Base-by-base conservation (phyloP, 495 filamentous ascomycete genomes). In the Neohortaea acidophila region DNA sequence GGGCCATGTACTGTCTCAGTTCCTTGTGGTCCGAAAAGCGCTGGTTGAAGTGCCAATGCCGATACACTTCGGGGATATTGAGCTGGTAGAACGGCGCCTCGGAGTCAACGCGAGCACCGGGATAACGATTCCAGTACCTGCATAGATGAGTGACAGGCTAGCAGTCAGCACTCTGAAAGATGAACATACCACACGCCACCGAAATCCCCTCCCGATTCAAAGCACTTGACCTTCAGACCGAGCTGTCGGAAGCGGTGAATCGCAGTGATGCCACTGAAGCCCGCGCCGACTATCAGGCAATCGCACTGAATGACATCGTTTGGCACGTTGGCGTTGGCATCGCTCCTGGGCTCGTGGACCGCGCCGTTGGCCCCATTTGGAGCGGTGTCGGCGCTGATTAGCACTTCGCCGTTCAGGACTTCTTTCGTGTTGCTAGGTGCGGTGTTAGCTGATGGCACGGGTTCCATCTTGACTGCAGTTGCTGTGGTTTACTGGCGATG, bases 1-100 rank as follows among this genome's bases (percentile, higher is more conserved):
- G 51, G 3, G 44, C 40, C 11, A 60, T 49, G 37, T 62, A 62
- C 21, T 51, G 38, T 35, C 33, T 28, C 3, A 39, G 28, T 30
- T 45, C 42, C 11, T 5, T 7, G 17, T 45, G 42, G 36, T 38
- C 35, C 5, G 42, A 35, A 21, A 45, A 45, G 26, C 36, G 42
- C 29, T 45, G 9, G 8, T 39, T 33, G 27, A 38, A 45, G 19
- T 34, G 37, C 37, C 37, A 39, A 18, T 33, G 21, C 27, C 28
- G 18, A 14, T 33, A 34, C 1, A 41, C 39, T 17, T 43, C 41
- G 9, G 41, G 41, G 10, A 43, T 43, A 26, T 43, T 43, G 22
- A 43, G 33, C 17, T 43, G 41, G 17, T 43, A 43, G 27, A 43
- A 43, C 2, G 41, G 41, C 21, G 12, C 35, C 36, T 31, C 20